Percentiles rank a stretch among this genome's conserved stretches.
phyloP scores from a whole-genome alignment of 2,329 filamentous ascomycete genomes.

The Alternaria arborescens region DNA sequence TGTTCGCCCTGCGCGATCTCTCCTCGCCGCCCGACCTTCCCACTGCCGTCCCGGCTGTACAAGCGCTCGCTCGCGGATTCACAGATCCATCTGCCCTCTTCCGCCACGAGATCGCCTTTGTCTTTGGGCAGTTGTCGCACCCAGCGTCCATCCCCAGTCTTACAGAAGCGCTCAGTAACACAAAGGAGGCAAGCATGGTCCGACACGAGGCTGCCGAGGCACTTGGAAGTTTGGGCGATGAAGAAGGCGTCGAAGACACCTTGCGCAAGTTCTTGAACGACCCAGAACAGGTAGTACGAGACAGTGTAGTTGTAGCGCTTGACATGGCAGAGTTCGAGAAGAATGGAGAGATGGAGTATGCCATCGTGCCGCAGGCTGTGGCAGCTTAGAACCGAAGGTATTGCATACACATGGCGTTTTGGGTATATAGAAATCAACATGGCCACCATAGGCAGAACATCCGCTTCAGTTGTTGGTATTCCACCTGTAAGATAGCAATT shows the following conservation, averaged over 20 bases:
- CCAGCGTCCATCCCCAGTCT: conserved; percentile 96
- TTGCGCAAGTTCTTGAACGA: conserved; percentile 87
- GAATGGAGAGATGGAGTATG: conserved; percentile 88
- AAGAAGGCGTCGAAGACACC: conserved; percentile 89
- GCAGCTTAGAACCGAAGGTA: conserved; percentile 29
- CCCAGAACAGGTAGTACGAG: conserved; percentile 89
- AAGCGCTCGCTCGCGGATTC: conserved; percentile 85
- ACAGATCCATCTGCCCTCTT: conserved; percentile 89
- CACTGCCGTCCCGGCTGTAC: conserved; percentile 86
- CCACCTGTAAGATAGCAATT: conserved; percentile 52
- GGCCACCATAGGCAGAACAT: conserved; percentile 15
- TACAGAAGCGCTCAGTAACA: conserved; percentile 77
- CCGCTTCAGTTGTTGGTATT: conserved; percentile 69
- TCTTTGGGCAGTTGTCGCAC: conserved; percentile 95
- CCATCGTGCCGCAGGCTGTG: conserved; percentile 72
- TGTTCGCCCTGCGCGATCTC: conserved; percentile 96
- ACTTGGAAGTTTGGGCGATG: conserved; percentile 89
- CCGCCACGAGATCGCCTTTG: conserved; percentile 97
- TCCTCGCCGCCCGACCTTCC: conserved; percentile 91
- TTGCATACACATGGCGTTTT: conserved; percentile 40
- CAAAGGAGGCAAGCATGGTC: conserved; percentile 91
- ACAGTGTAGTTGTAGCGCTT: conserved; percentile 92
- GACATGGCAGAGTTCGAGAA: conserved; percentile 99
- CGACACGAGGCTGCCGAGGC: conserved; percentile 97
- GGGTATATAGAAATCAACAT: conserved; percentile 23